phyloP scores from a whole-genome alignment of 2,329 filamentous ascomycete species.

The Zalaria sp. region DNA sequence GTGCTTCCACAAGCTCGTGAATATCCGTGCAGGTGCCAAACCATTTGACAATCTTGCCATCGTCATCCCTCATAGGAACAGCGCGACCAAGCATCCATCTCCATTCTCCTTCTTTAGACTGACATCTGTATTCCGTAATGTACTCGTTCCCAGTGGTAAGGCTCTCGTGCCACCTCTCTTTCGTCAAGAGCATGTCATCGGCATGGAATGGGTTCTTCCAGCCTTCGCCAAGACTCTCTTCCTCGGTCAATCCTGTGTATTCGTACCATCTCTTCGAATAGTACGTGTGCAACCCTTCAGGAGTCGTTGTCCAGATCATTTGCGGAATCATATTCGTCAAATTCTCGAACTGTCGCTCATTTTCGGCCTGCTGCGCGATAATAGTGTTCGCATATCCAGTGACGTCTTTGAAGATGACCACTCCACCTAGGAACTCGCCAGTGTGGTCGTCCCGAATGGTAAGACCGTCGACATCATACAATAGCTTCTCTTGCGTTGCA shows the following conservation, averaged over 20 bases:
- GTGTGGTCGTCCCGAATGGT: slow-evolving; percentile 51
- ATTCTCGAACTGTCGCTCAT: slow-evolving; percentile 59
- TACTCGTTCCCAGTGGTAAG: slow-evolving; percentile 56
- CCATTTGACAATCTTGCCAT: slow-evolving; percentile 61
- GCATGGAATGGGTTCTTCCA: slow-evolving; percentile 55
- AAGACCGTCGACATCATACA: slow-evolving; percentile 55
- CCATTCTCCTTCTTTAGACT: slow-evolving; percentile 53
- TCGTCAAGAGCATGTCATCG: slow-evolving; percentile 49
- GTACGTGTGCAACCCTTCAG: slow-evolving; percentile 55
- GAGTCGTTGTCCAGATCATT: slow-evolving; percentile 57
- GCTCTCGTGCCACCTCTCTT: slow-evolving; percentile 45
- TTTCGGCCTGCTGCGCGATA: slow-evolving; percentile 51
- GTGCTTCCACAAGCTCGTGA: slow-evolving; percentile 57
- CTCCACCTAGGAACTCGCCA: slow-evolving; percentile 58
- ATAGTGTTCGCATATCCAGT: slow-evolving; percentile 58
- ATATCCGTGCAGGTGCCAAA: slow-evolving; percentile 72
- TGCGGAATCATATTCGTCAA: slow-evolving; percentile 52
- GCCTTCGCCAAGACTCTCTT: slow-evolving; percentile 46
- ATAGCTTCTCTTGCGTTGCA: slow-evolving; percentile 35
- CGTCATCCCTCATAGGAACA: slow-evolving; percentile 51
- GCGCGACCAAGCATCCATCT: slow-evolving; percentile 68
- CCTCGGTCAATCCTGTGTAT: slow-evolving; percentile 55
- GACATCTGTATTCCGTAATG: slow-evolving; percentile 56
- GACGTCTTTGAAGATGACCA: slow-evolving; percentile 59
- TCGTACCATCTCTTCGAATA: slow-evolving; percentile 66